Evolutionary conservation across 1,284 basidiomycete species (phyloP), one percentile per base, ranked within the genome.

Genomic region (Caloboletus firmus): DNA sequence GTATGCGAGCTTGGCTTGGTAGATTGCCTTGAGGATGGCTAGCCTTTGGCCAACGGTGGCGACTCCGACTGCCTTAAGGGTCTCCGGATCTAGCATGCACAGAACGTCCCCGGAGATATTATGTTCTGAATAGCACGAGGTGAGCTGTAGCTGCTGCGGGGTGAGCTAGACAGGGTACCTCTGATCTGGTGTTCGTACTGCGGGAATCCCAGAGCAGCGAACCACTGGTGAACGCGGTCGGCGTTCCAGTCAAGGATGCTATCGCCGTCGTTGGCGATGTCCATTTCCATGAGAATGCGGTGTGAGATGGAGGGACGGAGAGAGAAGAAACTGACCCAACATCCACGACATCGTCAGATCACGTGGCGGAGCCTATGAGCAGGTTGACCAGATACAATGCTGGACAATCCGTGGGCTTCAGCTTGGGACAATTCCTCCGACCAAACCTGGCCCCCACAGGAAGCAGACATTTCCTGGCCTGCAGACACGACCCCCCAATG

Each of bases 81-180:
- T 74, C 41, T 94, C 90, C 45, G 85, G 81, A 70, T 94, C 90
- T 41, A 97, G 79, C 62, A 90, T 78, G 57, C 88, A 84, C 17
- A 98, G 79, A 2, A 93, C 85, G 61, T 96, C 93, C 51, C 95
- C 95, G 7, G 89, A 88, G 62, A 98, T 91, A 59, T 85, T 87
- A 72, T 98, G 91, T 70, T 95, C 95, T 95, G 68, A 15, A 18
- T 20, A 20, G 24, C 9, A 42, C 10, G 47, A 12, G 28, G 49
- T 53, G 36, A 62, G 59, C 36, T 15, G 40, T 8, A n/a, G 55
- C 45, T 41, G 45, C 8, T 26, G 41, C 8, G 43, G 13, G 34
- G 4, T 28, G 45, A 49, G 43, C 1, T 45, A 53, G 51, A 3
- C 22, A 24, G 36, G 49, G 54, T 46, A 87, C 85, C 82, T 80